These are phyloP conservation scores for Smittium mucronatum DNA, from an alignment of 371 early-diverging fungal genomes.

Conservation along the genomic window DNA sequence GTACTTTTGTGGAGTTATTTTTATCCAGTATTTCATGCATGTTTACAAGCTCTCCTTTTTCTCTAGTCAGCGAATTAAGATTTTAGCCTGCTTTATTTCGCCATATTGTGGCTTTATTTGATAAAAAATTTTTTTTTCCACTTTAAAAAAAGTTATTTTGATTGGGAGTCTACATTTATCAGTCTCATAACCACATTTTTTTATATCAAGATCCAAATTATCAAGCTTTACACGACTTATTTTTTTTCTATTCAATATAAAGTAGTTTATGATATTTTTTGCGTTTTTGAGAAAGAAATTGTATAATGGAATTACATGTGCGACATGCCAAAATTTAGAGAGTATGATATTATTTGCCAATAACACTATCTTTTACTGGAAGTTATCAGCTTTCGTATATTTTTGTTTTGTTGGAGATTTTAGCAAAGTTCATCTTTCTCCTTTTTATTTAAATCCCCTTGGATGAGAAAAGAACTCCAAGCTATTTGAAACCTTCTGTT, in stretches of 20 bases:
- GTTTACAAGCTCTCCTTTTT: not conserved
- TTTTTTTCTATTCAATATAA: not conserved
- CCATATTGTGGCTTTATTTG: not conserved
- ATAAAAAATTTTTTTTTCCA: not conserved
- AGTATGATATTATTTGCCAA: not conserved
- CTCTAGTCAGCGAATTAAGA: not conserved
- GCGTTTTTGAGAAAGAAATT: not conserved
- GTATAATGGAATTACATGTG: not conserved
- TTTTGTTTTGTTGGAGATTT: not conserved
- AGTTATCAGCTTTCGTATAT: not conserved
- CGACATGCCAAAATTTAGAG: not conserved
- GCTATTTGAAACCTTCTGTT: not conserved
- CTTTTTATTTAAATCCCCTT: not conserved
- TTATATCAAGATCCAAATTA: not conserved
- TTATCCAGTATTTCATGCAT: not conserved
- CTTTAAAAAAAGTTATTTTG: not conserved
- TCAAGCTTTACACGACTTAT: not conserved
- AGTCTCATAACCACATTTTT: not conserved
- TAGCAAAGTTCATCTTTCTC: not conserved
- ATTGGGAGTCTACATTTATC: not conserved
- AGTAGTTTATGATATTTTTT: not conserved
- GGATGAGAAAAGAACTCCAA: not conserved
- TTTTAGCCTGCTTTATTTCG: not conserved
- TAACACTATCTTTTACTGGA: not conserved
- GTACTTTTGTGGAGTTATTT: not conserved